These are phyloP conservation scores for Globisporangium viniferum DNA, from an alignment of 352 stramenopile genomes.

Conservation along the genomic window DNA sequence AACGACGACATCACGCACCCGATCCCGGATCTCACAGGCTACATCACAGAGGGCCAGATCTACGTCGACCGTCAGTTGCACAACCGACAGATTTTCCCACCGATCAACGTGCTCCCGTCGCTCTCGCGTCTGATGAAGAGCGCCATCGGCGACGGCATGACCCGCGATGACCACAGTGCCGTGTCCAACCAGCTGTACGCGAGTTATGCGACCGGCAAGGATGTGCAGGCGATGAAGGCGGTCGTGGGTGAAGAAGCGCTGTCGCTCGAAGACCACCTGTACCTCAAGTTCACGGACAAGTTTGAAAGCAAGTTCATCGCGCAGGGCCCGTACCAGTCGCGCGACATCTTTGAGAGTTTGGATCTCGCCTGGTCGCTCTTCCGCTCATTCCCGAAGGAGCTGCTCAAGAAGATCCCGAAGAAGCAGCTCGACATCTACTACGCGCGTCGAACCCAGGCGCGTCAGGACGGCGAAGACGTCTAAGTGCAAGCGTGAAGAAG, in stretches of 20 bases:
- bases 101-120: conserved; percentile 99
- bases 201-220: conserved; percentile 91
- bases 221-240: conserved; percentile 99
- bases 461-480: conserved; percentile 86
- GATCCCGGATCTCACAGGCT: conserved; percentile 99
- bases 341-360: conserved; percentile 98
- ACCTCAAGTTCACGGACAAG: conserved; percentile 99
- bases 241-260: conserved; percentile 99
- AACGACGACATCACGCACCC: conserved; percentile 99
- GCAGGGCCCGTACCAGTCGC: conserved; percentile 96
- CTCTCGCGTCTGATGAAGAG: conserved; percentile 99
- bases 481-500: background rate
- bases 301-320: conserved; percentile 99
- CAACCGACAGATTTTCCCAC: conserved; percentile 99
- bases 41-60: conserved; percentile 99
- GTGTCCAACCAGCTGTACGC: conserved; percentile 98
- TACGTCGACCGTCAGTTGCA: conserved; percentile 98
- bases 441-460: conserved; percentile 88
- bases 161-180: conserved; percentile 96
- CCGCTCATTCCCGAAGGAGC: conserved; percentile 97
- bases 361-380: conserved; percentile 99
- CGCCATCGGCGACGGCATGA: conserved; percentile 99
- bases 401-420: conserved; percentile 99
- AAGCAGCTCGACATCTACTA: conserved; percentile 98
- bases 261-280: conserved; percentile 98